Evolutionary conservation across 2,329 filamentous ascomycete species (phyloP).

Genomic region (Pyrenochaeta sp.): DNA sequence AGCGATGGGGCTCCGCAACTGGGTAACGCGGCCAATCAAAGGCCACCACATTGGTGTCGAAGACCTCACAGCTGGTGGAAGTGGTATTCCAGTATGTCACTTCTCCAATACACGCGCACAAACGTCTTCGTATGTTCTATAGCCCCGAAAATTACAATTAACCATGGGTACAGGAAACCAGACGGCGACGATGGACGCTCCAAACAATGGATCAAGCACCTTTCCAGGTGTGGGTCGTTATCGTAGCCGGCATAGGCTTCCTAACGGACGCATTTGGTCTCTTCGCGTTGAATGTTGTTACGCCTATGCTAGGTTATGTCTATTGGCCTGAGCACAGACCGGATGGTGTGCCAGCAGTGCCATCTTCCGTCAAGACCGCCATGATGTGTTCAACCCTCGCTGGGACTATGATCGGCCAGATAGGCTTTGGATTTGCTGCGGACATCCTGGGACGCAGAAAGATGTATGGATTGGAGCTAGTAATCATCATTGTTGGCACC

Average conservation of each 20-base stretch:
- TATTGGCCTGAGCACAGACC: slow-evolving; percentile 44
- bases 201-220: slow-evolving; percentile 45
- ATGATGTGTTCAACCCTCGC: slow-evolving; percentile 51
- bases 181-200: slow-evolving; percentile 43
- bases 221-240: slow-evolving; percentile 47
- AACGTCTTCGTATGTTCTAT: neutral
- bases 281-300: slow-evolving; percentile 52
- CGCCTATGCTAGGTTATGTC: slow-evolving; percentile 51
- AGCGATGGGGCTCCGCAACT: slow-evolving; percentile 41
- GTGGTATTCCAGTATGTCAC: slow-evolving; percentile 40
- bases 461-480: slow-evolving; percentile 52
- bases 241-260: slow-evolving; percentile 53
- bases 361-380: slow-evolving; percentile 45
- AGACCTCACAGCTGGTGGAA: slow-evolving; percentile 43
- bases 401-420: slow-evolving; percentile 50
- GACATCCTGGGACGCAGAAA: slow-evolving; percentile 50
- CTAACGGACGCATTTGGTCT: slow-evolving; percentile 52
- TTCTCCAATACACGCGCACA: neutral
- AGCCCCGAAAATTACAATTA: neutral
- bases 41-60: slow-evolving; percentile 40
- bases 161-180: slow-evolving; percentile 25
- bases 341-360: slow-evolving; percentile 33
- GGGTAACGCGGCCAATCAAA: slow-evolving; percentile 41
- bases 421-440: slow-evolving; percentile 51
- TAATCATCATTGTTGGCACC: slow-evolving; percentile 52